Base-by-base conservation (phyloP, 371 early-diverging fungal species). In the Zychaea mexicana region DNA sequence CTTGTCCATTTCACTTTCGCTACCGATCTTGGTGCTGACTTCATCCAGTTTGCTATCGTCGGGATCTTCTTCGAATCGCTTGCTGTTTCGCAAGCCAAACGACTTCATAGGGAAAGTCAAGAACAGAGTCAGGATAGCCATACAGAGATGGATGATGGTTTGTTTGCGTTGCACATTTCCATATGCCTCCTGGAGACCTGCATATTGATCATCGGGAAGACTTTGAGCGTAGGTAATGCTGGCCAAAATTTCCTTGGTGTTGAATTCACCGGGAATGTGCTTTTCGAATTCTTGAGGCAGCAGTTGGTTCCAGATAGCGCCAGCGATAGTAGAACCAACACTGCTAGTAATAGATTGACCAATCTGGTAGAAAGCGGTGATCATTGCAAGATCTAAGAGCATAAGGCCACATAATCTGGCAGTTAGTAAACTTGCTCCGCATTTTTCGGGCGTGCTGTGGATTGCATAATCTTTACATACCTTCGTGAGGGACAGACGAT, bases 301-400 rank as follows among this genome's bases (percentile, higher is more conserved):
- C 65, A 78, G 57, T 3, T 52, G 61, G 19, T 78, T 78, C 79
- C 79, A 78, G 17, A 78, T 64, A 30, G 76, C 67, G 59, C 73
- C 79, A 17, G 79, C 70, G 49, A 78, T 70, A 9, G 79, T 55
- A 17, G 67, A 65, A 24, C 79, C 79, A 13, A 60, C 52, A 32
- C 61, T 60, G 31, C 36, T 32, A 8, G 49, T 46, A 30, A 78
- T 72, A 10, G 74, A 70, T 39, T 72, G 69, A 45, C 78, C 78
- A 19, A 78, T 56, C 53, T 68, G 72, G 12, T 70, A 62, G 24
- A 78, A 59, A 10, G 78, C 70, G 10, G 78, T 78, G 17, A 72
- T 70, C 22, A 78, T 70, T 24, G 78, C 74, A 59, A 78, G 62
- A 58, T 78, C 78, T 77, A 64, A 21, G 42, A n/a, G n/a, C n/a